Conservation (phyloP, 192 early-diverging fungal species). For the Backusella liffmaniae region DNA sequence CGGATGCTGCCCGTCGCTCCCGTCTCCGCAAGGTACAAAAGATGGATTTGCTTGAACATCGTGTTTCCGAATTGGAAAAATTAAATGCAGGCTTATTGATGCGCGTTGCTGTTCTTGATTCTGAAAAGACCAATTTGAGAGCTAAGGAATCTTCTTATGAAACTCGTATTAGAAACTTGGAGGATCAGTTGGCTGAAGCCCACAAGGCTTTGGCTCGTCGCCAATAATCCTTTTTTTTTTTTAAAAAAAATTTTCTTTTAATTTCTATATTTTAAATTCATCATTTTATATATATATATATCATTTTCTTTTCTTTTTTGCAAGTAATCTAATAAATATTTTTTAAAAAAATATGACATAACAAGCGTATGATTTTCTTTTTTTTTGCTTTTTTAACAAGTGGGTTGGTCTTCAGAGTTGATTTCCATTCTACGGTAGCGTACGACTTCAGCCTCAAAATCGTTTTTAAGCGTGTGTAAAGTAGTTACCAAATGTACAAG, state of each 20-base stretch:
- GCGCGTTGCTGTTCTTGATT: slow-evolving; percentile 49
- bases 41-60: slow-evolving; percentile 80
- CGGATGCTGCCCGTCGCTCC: slow-evolving; percentile 92
- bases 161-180: slow-evolving; percentile 47
- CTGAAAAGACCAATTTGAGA: slow-evolving; percentile 45
- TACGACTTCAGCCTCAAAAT: no score
- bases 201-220: slow-evolving; percentile 40
- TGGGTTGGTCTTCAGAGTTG: no score
- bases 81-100: slow-evolving; percentile 62
- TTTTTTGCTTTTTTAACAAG: no score
- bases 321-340: neutral
- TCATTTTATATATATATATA: neutral
- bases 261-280: neutral
- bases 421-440: no score
- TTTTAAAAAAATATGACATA: no score
- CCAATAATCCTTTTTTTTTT: neutral
- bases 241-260: neutral
- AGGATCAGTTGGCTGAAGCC: slow-evolving; percentile 51
- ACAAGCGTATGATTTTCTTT: no score
- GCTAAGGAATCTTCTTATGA: slow-evolving; percentile 45
- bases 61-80: slow-evolving; percentile 76
- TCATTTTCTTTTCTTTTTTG: neutral
- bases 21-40: slow-evolving; percentile 81
- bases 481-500: neutral
- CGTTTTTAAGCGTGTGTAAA: no score